These are phyloP conservation scores for Oryza coarctata DNA, from an alignment of 176 grass and related monocot genomes.

Conservation along the genomic window DNA sequence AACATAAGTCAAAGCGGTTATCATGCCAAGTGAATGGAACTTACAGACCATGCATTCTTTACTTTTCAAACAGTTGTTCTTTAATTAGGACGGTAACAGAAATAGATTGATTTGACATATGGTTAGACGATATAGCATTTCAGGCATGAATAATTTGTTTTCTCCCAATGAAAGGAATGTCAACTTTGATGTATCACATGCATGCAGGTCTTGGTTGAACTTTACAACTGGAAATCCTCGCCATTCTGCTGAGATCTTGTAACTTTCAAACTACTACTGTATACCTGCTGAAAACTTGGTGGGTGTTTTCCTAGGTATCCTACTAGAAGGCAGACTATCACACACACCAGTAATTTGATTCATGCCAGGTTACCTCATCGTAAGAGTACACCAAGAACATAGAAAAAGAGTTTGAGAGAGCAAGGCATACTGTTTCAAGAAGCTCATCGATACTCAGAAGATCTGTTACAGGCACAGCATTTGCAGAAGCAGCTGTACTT, in stretches of 20 bases:
- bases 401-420: not conserved
- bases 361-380: conserved; percentile 7
- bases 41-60: not conserved
- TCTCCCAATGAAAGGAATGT: not conserved
- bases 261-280: not conserved
- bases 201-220: not conserved
- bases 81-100: not conserved
- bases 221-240: not conserved
- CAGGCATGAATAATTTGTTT: not conserved
- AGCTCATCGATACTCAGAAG: conserved; percentile 87
- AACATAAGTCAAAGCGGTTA: not conserved
- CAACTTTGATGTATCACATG: not conserved
- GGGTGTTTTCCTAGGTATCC: conserved; percentile 19
- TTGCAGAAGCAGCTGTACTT: conserved; percentile 44
- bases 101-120: not conserved
- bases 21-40: not conserved
- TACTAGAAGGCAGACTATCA: conserved; percentile 4
- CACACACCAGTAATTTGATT: not conserved
- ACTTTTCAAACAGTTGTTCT: not conserved
- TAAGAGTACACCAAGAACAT: conserved; percentile 16
- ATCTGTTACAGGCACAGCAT: conserved; percentile 46
- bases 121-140: conserved; percentile 3
- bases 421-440: conserved; percentile 74
- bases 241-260: not conserved
- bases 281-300: not conserved